Base-by-base conservation (phyloP, 257 asterid genomes). In the Nicotiana sylvestris region DNA sequence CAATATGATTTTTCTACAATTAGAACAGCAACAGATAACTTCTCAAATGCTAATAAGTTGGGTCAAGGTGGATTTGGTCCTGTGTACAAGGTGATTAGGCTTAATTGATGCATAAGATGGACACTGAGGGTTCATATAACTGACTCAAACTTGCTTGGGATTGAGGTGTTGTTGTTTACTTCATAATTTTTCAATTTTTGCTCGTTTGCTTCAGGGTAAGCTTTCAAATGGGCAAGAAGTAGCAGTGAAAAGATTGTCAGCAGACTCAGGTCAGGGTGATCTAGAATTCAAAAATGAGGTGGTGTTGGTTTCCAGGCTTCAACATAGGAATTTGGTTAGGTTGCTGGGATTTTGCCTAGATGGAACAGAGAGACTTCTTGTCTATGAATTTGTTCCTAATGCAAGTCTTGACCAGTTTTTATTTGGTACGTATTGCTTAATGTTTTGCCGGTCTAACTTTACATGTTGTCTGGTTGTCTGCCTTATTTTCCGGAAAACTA, bases 171-270 rank as follows among this genome's bases (percentile, higher is more conserved):
- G 49, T 39, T 6, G 10, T 39, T 39, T 39, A 6, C 2, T 39
- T 39, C 10, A 39, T 39, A 39, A 39, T 0, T 6, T 39, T 39
- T 39, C 9, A 39, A 39, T 39, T 39, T 39, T 1, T 7, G 10
- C 10, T 39, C 10, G 49, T 39, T 39, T 39, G 25, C 4, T 7
- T 62, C 77, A 87, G 88, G 88, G 88, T 81, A 57, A 58, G 32
- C 67, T 87, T 16, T 1, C 62, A 3, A 78, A 83, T 21, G 90
- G 87, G 21, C 69, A 83, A 66, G 74, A 30, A 29, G 30, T 87
- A 77, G 90, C 90, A 0, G 88, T 87, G 77, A 87, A 85, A 66
- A 83, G 87, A 12, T 30, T 87, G 17, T 85, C 85, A 13, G 76
- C 55, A 65, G 58, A 25, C 11, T 85, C 87, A 27, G 11, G 56